phyloP scores from a whole-genome alignment of 176 grass and related monocot species.

The Aechmea fasciata region DNA sequence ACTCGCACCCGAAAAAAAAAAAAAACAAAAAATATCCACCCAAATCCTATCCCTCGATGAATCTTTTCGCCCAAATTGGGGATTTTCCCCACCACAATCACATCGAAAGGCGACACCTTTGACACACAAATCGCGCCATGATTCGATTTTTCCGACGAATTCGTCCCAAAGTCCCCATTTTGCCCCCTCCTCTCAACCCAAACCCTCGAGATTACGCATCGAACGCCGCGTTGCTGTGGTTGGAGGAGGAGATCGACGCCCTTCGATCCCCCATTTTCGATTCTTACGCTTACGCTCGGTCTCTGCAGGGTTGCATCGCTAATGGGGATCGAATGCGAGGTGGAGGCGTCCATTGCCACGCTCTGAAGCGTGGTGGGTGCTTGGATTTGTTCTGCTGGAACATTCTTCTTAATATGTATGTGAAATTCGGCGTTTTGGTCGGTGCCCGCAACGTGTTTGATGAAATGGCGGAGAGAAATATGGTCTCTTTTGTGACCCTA shows the following conservation, averaged over 20 bases:
- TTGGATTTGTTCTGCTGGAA: constrained; percentile 28
- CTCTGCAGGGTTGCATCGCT: constrained; percentile 19
- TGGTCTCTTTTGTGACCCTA: constrained; percentile 32
- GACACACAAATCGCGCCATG: constrained; percentile 7
- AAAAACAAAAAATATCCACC: background rate
- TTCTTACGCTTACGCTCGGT: constrained; percentile 21
- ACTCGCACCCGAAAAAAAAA: no score
- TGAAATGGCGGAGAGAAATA: constrained; percentile 26
- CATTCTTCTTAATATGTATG: constrained; percentile 32
- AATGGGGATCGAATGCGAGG: constrained; percentile 1
- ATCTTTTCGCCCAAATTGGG: background rate
- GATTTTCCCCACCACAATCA: background rate
- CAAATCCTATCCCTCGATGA: background rate
- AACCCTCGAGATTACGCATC: background rate
- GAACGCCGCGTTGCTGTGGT: background rate
- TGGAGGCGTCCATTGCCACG: constrained; percentile 14
- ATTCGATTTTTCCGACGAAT: constrained; percentile 1
- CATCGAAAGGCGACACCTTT: background rate
- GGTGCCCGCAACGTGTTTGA: constrained; percentile 21
- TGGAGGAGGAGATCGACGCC: constrained; percentile 14
- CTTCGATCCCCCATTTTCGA: constrained; percentile 1
- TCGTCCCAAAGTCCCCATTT: background rate
- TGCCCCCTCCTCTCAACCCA: background rate
- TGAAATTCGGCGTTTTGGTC: constrained; percentile 6
- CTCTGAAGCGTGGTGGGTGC: constrained; percentile 22